These are phyloP conservation scores for Pleurotus tuber-regium DNA, from an alignment of 768 basidiomycete genomes.

Conservation along the genomic window DNA sequence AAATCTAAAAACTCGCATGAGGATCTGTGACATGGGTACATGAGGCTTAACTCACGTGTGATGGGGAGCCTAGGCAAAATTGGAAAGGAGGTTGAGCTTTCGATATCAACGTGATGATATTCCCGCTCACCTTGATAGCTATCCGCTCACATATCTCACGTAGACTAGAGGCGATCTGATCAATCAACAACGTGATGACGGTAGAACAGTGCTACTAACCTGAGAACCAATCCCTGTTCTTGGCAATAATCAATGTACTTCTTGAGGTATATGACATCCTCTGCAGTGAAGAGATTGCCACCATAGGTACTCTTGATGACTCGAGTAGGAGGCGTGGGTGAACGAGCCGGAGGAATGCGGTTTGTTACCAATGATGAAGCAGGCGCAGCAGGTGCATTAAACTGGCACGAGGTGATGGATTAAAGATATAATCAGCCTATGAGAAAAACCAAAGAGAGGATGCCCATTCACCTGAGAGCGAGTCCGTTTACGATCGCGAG, in stretches of 20 bases:
- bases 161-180: slow-evolving; percentile 34
- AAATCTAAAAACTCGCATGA: slow-evolving; percentile 46
- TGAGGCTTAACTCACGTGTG: slow-evolving; percentile 62
- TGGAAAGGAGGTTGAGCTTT: slow-evolving; percentile 11
- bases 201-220: slow-evolving; percentile 35
- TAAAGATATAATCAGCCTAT: slow-evolving; percentile 6
- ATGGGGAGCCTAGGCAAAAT: slow-evolving; percentile 71
- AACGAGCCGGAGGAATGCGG: slow-evolving; percentile 67
- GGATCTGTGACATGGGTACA: slow-evolving; percentile 3
- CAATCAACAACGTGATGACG: background rate
- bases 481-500: slow-evolving; percentile 68
- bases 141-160: slow-evolving; percentile 88
- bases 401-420: slow-evolving; percentile 29
- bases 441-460: slow-evolving; percentile 13
- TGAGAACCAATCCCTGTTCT: slow-evolving; percentile 80
- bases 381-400: slow-evolving; percentile 56
- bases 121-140: slow-evolving; percentile 64
- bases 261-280: slow-evolving; percentile 80
- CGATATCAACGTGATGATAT: background rate
- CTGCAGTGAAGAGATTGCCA: slow-evolving; percentile 82
- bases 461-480: slow-evolving; percentile 46
- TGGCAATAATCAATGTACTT: slow-evolving; percentile 91
- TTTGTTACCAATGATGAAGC: slow-evolving; percentile 67
- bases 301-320: slow-evolving; percentile 90
- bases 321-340: slow-evolving; percentile 79